Percentiles rank a stretch among this genome's conserved stretches.
Evolutionary conservation across 2,329 filamentous ascomycete genomes (phyloP).

Genomic region (Teratosphaeria nubilosa): DNA sequence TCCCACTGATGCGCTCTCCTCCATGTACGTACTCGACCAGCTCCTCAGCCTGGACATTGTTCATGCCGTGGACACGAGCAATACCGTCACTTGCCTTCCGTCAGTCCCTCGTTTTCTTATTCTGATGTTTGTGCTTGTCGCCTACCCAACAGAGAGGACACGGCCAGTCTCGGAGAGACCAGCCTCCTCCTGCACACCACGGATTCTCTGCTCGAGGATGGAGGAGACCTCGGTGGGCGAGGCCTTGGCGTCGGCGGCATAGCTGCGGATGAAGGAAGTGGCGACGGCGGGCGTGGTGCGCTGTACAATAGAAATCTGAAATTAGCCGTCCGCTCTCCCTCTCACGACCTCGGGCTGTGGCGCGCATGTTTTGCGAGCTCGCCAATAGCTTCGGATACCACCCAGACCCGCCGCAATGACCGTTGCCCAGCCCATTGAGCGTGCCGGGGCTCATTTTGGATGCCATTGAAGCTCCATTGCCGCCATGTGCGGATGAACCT

Average conservation of each 20-base stretch:
- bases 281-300: constrained; percentile 75
- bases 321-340: constrained; percentile 35
- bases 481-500: constrained; percentile 49
- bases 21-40: constrained; percentile 80
- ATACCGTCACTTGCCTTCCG: constrained; percentile 82
- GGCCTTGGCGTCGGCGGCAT: constrained; percentile 89
- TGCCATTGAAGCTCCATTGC: constrained; percentile 34
- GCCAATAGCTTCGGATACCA: constrained; percentile 23
- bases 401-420: constrained; percentile 28
- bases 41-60: constrained; percentile 99
- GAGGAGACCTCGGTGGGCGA: constrained; percentile 96
- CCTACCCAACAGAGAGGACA: constrained; percentile 97
- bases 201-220: constrained; percentile 98
- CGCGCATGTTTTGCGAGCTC: constrained; percentile 27
- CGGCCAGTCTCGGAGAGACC: constrained; percentile 96
- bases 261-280: constrained; percentile 65
- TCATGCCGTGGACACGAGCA: constrained; percentile 98
- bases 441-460: constrained; percentile 11
- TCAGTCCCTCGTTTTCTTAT: constrained; percentile 22
- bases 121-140: constrained; percentile 27
- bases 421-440: constrained; percentile 33
- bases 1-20: constrained; percentile 4
- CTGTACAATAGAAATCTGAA: constrained; percentile 47
- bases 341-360: constrained; percentile 13
- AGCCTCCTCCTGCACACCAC: constrained; percentile 95